These are phyloP conservation scores for Hygrophorus pudorinus DNA, from an alignment of 768 basidiomycete genomes.

Conservation along the genomic window DNA sequence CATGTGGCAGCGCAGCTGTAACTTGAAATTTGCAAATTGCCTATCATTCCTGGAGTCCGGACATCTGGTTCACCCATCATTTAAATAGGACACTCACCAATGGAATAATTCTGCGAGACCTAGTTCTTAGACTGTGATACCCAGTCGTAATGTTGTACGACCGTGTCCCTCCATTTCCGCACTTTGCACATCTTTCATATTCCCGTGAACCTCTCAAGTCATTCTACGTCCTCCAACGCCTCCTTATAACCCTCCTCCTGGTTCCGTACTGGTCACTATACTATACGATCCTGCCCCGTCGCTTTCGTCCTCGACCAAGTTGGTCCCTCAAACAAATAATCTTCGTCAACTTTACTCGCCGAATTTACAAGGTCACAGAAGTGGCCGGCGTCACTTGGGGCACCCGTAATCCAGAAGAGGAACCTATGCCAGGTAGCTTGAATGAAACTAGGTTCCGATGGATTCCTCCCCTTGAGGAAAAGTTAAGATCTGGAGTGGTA, in stretches of 20 bases:
- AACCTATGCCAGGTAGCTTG: constrained; percentile 22
- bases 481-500: constrained; percentile 32
- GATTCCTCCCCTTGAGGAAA: constrained; percentile 32
- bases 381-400: constrained; percentile 48
- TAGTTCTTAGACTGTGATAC: neutral
- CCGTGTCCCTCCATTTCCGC: constrained; percentile 24
- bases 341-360: constrained; percentile 40
- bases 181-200: constrained; percentile 33
- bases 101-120: too few species aligned
- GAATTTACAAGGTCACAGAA: constrained; percentile 44
- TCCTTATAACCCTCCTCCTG: constrained; percentile 37
- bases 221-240: constrained; percentile 36
- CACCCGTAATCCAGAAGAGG: constrained; percentile 33
- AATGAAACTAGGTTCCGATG: constrained; percentile 40
- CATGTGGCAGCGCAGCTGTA: too few species aligned
- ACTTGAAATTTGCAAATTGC: too few species aligned
- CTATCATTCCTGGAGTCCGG: too few species aligned
- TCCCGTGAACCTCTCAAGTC: constrained; percentile 36
- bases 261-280: constrained; percentile 35
- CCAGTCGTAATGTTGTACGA: constrained; percentile 5
- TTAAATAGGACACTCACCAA: too few species aligned
- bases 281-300: constrained; percentile 34
- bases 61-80: too few species aligned
- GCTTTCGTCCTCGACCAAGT: constrained; percentile 34
- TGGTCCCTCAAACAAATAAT: constrained; percentile 42